phyloP scores from a whole-genome alignment of 257 asterid species.

The Solanum megistacrolobum region DNA sequence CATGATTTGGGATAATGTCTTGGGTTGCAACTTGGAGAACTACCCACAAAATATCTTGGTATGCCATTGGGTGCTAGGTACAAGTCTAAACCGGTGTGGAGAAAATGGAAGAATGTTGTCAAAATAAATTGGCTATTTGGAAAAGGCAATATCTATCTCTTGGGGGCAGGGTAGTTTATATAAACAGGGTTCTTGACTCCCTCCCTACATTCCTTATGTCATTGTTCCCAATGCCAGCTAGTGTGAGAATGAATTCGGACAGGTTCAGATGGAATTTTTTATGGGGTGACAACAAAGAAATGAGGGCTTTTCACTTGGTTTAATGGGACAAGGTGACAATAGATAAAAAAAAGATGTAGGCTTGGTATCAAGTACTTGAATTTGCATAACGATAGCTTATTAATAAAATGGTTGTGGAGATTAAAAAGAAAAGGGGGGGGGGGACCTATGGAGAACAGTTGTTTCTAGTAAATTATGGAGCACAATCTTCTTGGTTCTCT shows the following conservation, averaged over 20 bases:
- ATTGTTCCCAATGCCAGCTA: too few species aligned
- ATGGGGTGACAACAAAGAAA: neutral
- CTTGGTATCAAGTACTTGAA: neutral
- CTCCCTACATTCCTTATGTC: too few species aligned
- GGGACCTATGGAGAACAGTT: neutral
- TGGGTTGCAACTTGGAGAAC: too few species aligned
- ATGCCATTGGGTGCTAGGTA: too few species aligned
- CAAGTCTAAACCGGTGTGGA: too few species aligned
- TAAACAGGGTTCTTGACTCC: too few species aligned
- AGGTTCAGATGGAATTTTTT: neutral
- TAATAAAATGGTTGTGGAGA: neutral
- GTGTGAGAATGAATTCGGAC: neutral
- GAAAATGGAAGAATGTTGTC: too few species aligned
- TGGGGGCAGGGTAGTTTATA: too few species aligned
- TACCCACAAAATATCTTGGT: too few species aligned
- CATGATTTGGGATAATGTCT: too few species aligned
- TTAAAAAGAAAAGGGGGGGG: neutral
- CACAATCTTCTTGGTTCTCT: neutral
- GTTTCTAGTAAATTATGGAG: neutral
- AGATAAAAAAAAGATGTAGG: neutral
- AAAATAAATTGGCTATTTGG: too few species aligned
- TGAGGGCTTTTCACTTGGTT: neutral
- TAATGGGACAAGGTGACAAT: neutral
- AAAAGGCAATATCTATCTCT: too few species aligned
- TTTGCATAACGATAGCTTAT: neutral